Percentiles rank a stretch among this genome's conserved stretches.
Evolutionary conservation across 2,329 filamentous ascomycete genomes (phyloP).

Genomic region (Tolypocladium guangdongense): DNA sequence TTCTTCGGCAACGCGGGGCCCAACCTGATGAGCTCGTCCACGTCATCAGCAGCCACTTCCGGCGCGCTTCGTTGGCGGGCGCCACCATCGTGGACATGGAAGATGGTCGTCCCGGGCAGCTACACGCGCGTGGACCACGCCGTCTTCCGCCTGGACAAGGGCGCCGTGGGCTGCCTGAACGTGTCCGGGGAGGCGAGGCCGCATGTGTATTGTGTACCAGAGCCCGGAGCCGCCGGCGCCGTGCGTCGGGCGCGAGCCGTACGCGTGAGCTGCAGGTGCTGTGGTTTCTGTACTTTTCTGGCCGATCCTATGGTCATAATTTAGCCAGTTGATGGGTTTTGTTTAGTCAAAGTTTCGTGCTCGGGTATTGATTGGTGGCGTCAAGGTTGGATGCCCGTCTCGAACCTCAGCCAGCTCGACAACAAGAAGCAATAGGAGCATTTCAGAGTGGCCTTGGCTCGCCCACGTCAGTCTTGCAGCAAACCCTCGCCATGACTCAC

Average conservation of each 20-base stretch:
- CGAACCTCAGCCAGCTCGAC: background rate
- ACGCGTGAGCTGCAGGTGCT: slow-evolving; percentile 10
- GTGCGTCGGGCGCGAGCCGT: slow-evolving; percentile 20
- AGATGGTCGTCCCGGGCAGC: slow-evolving; percentile 19
- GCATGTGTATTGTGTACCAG: slow-evolving; percentile 16
- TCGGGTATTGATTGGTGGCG: background rate
- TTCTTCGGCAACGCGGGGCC: slow-evolving; percentile 24
- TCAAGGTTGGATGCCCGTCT: background rate
- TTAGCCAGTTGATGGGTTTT: background rate
- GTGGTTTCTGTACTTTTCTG: too few species aligned
- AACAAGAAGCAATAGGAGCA: background rate
- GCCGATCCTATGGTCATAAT: too few species aligned
- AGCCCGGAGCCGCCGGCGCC: slow-evolving; percentile 14
- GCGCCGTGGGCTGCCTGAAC: slow-evolving; percentile 22
- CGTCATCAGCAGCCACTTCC: slow-evolving; percentile 21
- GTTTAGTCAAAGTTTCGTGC: background rate
- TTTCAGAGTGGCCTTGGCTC: background rate
- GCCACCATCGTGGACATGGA: slow-evolving; percentile 20
- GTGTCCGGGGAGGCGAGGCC: slow-evolving; percentile 17
- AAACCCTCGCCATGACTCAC: background rate
- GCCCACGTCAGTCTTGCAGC: background rate
- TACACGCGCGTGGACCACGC: slow-evolving; percentile 23
- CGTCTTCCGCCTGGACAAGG: slow-evolving; percentile 22
- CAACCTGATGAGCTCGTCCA: slow-evolving; percentile 22
- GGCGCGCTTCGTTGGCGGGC: slow-evolving; percentile 15